Evolutionary conservation across 208 protist species (phyloP).

Genomic region (Blastocrithidia nonstop): DNA sequence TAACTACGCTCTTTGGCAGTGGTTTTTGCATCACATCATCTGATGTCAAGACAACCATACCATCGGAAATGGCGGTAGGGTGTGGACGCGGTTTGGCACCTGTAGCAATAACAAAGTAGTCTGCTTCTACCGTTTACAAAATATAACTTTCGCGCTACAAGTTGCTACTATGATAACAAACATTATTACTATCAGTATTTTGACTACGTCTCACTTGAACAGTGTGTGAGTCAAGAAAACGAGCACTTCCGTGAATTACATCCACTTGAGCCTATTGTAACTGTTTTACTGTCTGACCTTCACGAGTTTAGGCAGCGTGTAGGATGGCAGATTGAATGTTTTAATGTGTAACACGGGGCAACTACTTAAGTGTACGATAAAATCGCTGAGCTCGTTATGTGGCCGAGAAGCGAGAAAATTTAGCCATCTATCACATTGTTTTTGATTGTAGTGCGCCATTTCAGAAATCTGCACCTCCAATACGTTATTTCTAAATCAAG

Average conservation of each 20-base stretch:
- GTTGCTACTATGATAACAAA: no score
- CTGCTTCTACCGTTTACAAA: conserved; percentile 46
- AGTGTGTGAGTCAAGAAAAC: conserved; percentile 29
- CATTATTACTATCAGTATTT: conserved; percentile 9
- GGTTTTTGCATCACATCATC: conserved; percentile 80
- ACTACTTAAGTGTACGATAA: conserved; percentile 22
- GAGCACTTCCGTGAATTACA: conserved; percentile 24
- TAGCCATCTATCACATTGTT: conserved; percentile 85
- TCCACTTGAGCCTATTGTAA: conserved; percentile 29
- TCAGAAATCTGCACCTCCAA: conserved; percentile 83
- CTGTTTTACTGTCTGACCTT: conserved; percentile 52
- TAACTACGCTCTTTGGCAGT: conserved; percentile 78
- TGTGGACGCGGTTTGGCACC: conserved; percentile 67
- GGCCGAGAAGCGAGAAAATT: conserved; percentile 43
- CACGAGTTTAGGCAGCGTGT: conserved; percentile 37
- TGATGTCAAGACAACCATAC: conserved; percentile 72
- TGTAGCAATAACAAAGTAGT: conserved; percentile 82
- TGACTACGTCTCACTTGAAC: conserved; percentile 14
- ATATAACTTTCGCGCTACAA: no score
- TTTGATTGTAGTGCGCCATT: conserved; percentile 84
- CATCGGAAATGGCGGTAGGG: conserved; percentile 48
- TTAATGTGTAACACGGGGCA: conserved; percentile 35
- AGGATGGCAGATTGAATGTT: conserved; percentile 43
- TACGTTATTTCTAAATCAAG: conserved; percentile 54
- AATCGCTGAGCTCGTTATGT: conserved; percentile 31